A percentile compares a stretch with the other conserved stretches of the same genome.
These are phyloP conservation scores for Diaporthe ampelina DNA, from an alignment of 2,329 filamentous ascomycete species.

Conservation along the genomic window DNA sequence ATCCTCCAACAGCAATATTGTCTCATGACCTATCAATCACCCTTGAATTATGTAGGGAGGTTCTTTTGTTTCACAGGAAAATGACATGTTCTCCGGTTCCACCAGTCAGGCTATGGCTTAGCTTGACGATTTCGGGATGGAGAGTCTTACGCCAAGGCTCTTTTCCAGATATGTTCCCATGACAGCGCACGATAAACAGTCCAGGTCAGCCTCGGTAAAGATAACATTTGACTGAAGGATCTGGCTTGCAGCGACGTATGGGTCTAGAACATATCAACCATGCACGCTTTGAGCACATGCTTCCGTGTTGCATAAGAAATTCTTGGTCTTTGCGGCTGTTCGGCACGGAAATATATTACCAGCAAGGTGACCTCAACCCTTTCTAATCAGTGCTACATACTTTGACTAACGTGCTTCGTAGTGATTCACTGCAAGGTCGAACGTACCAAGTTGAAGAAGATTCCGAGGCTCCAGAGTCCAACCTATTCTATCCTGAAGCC, in stretches of 20 bases:
- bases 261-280: background rate
- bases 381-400: no score
- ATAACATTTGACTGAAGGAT: background rate
- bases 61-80: background rate
- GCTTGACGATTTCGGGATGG: background rate
- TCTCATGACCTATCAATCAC: background rate
- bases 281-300: background rate
- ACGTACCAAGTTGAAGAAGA: no score
- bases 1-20: background rate
- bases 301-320: background rate
- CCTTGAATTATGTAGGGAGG: background rate
- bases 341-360: no score
- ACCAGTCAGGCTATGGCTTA: background rate
- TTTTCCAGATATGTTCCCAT: background rate
- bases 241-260: background rate
- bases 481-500: no score
- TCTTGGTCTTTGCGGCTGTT: background rate
- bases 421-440: no score
- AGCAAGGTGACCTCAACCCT: no score
- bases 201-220: background rate
- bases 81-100: background rate
- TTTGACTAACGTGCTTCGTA: no score
- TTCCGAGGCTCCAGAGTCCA: no score
- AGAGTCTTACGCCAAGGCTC: constrained; percentile 2
- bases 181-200: background rate